Evolutionary conservation across 2,329 filamentous ascomycete species (phyloP).

Genomic region (Lasiodiplodia sp.): DNA sequence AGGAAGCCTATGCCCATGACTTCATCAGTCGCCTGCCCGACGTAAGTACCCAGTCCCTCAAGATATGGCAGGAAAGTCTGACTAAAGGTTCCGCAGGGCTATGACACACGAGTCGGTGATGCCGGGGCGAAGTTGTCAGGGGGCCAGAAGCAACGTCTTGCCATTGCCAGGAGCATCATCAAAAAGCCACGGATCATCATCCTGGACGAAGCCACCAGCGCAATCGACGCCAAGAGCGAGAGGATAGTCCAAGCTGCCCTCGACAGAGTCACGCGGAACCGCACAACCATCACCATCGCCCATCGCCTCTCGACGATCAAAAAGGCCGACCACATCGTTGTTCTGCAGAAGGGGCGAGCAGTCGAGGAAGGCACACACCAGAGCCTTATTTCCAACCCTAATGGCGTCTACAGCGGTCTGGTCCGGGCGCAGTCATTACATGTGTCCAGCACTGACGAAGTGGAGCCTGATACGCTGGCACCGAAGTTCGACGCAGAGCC

Average conservation of each 20-base stretch:
- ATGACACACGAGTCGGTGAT: slow-evolving; percentile 94
- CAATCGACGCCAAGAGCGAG: slow-evolving; percentile 92
- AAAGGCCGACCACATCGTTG: slow-evolving; percentile 93
- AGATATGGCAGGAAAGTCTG: not conserved
- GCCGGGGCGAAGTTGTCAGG: slow-evolving; percentile 91
- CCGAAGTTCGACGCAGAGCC: not conserved
- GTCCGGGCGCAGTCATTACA: slow-evolving; percentile 9
- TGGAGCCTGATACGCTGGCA: not conserved
- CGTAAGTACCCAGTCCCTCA: not conserved
- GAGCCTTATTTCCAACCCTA: slow-evolving; percentile 68
- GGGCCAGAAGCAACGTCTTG: slow-evolving; percentile 96
- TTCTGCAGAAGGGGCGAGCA: slow-evolving; percentile 83
- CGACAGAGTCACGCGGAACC: slow-evolving; percentile 81
- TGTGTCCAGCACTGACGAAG: not conserved
- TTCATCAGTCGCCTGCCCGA: slow-evolving; percentile 78
- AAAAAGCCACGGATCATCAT: slow-evolving; percentile 91
- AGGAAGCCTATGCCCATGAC: slow-evolving; percentile 91
- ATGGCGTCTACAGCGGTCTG: not conserved
- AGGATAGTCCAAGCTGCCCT: slow-evolving; percentile 93
- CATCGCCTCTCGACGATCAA: slow-evolving; percentile 95
- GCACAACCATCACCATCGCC: slow-evolving; percentile 95
- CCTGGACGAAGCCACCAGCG: slow-evolving; percentile 93
- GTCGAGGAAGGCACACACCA: slow-evolving; percentile 92
- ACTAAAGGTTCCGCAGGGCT: slow-evolving; percentile 69
- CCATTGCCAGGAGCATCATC: slow-evolving; percentile 89